Base-by-base conservation (phyloP, 202 grass and related monocot genomes). In the Dendrocalamus latiflorus region DNA sequence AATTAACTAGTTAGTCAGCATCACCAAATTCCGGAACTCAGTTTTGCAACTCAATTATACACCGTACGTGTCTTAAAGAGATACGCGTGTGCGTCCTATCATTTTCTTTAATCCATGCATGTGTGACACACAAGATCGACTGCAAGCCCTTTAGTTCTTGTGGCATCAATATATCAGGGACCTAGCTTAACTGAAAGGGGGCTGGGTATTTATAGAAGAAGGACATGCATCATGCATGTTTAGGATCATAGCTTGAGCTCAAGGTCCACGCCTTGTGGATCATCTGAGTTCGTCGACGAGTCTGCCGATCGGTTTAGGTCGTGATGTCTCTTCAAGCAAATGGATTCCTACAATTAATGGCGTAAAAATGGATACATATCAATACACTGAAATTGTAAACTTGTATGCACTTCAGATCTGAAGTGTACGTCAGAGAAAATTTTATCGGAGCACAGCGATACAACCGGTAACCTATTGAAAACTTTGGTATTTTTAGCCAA, bases 241-340 rank as follows among this genome's bases (percentile, higher is more conserved):
- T n/a, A 33, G 54, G 11, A 68, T 88, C 78, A 91, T 79, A 91
- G 56, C 68, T 89, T 91, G 24, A 91, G 86, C 82, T 91, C 90
- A 58, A 91, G 86, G 56, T 91, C 90, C 43, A 91, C 74, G 8
- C 85, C 89, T 65, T 88, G 65, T 22, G 33, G 76, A 43, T 85
- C 79, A 69, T 91, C 86, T 54, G 64, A 36, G 62, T 76, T 79
- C 11, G 8, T n/a, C 26, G 33, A 57, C 1, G 74, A 78, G 25
- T 80, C 74, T 28, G 9, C 26, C 8, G 38, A 37, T 54, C 83
- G 74, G 50, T 85, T 91, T 57, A 63, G 43, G 43, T 86, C 72
- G 2, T 83, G 49, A 2, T 69, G 83, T 69, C 74, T 63, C 56
- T 63, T 72, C 63, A 83, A 75, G 37, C 36, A 74, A 75, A 62